Conservation (phyloP, 2,329 filamentous ascomycete species). For the Orbilia brochopaga region DNA sequence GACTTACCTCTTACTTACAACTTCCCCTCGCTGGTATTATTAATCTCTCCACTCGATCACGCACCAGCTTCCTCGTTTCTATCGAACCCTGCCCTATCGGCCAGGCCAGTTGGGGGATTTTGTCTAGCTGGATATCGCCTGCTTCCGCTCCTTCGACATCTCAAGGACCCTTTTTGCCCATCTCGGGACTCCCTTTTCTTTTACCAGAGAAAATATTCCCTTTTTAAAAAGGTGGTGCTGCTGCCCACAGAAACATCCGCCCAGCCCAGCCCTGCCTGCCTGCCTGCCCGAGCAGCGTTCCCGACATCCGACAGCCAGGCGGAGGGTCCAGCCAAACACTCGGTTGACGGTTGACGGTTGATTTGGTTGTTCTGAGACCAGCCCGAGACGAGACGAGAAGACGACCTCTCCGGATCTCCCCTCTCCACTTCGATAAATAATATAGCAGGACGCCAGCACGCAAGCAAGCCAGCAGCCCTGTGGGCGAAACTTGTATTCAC, state of each 20-base stretch:
- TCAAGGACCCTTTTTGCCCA: conserved; percentile 30
- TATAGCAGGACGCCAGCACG: conserved; percentile 17
- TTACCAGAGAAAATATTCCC: no score
- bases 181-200: conserved; percentile 13
- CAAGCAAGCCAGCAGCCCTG: conserved; percentile 10
- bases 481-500: no score
- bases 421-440: neutral
- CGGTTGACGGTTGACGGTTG: neutral
- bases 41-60: conserved; percentile 25
- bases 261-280: neutral
- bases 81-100: conserved; percentile 35
- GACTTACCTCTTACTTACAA: neutral
- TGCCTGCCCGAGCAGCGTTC: conserved; percentile 32
- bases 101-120: conserved; percentile 17
- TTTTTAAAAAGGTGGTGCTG: conserved; percentile 36
- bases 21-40: conserved; percentile 33
- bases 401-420: neutral
- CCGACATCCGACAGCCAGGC: conserved; percentile 34
- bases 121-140: conserved; percentile 17
- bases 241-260: conserved; percentile 8
- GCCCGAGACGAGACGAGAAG: conserved; percentile 11
- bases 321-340: no score
- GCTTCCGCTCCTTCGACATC: conserved; percentile 41
- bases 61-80: conserved; percentile 4
- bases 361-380: conserved; percentile 8